Evolutionary conservation across 306 rosid genomes (phyloP).

Genomic region (Aeschynomene evenia): DNA sequence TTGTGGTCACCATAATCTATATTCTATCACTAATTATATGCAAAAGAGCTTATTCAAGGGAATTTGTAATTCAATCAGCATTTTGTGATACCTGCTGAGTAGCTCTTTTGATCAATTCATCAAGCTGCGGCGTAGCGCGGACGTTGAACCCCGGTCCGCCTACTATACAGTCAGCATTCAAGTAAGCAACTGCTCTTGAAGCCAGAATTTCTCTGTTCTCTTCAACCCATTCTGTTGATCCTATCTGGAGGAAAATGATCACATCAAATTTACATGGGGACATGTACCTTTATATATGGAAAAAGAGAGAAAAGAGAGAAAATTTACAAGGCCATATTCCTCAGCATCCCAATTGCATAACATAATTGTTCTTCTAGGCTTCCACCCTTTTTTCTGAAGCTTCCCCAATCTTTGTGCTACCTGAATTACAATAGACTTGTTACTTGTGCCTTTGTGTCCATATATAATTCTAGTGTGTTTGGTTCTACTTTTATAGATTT

Average conservation of each 20-base stretch:
- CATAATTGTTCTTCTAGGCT: constrained; percentile 68
- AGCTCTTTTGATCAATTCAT: constrained; percentile 62
- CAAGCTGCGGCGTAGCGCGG: constrained; percentile 76
- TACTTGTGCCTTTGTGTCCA: background rate
- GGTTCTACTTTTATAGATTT: too few species aligned
- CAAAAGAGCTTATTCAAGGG: background rate
- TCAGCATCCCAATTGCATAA: constrained; percentile 88
- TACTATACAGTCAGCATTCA: constrained; percentile 64
- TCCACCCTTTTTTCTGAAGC: constrained; percentile 69
- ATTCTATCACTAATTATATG: background rate
- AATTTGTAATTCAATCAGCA: background rate
- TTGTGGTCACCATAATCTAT: constrained; percentile 2
- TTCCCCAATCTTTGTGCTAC: constrained; percentile 58
- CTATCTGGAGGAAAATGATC: constrained; percentile 44
- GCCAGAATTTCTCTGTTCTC: constrained; percentile 71
- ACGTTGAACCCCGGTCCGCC: constrained; percentile 51
- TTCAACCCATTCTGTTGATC: constrained; percentile 86
- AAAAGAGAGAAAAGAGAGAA: constrained; percentile 15
- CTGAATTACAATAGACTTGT: constrained; percentile 34
- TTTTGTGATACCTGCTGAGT: constrained; percentile 52
- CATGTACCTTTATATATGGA: background rate
- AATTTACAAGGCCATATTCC: constrained; percentile 68
- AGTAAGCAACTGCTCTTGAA: constrained; percentile 70
- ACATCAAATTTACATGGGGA: constrained; percentile 2
- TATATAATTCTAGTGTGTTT: too few species aligned